These are phyloP conservation scores for Fusarium annulatum DNA, from an alignment of 2,329 filamentous ascomycete genomes.

Conservation along the genomic window DNA sequence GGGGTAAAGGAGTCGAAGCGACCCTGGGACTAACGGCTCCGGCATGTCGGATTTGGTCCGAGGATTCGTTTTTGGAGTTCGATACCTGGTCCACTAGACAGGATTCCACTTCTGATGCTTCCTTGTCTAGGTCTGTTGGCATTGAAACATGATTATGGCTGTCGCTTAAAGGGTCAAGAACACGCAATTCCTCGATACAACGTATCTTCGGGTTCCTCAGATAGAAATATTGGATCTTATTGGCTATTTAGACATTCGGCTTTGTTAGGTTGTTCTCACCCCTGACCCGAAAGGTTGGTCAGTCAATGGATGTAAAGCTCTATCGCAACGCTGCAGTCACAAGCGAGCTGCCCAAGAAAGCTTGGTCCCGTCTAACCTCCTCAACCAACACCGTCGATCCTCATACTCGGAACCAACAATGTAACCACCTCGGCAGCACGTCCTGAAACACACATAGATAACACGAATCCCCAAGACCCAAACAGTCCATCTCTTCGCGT, in stretches of 20 bases:
- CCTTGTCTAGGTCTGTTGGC: fast-evolving
- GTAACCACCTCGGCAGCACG: not conserved
- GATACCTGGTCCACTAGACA: not conserved
- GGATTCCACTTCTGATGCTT: not conserved
- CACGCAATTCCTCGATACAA: not conserved
- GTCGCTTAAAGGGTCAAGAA: no score
- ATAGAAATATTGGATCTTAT: not conserved
- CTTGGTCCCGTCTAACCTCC: not conserved
- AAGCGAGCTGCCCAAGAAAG: not conserved
- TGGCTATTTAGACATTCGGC: no score
- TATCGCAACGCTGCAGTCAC: not conserved
- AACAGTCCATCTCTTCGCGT: not conserved
- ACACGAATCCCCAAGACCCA: fast-evolving
- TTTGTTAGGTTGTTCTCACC: no score
- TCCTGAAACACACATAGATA: not conserved
- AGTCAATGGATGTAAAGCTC: no score
- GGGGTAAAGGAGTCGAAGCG: not conserved
- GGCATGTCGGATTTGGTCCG: not conserved
- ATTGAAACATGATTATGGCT: not conserved
- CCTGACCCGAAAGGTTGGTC: not conserved
- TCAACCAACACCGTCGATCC: not conserved
- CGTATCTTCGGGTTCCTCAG: fast-evolving
- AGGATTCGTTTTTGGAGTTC: not conserved
- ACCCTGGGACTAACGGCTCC: not conserved
- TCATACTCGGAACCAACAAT: not conserved